Evolutionary conservation across 2,329 filamentous ascomycete species (phyloP).

Genomic region (Beauveria scarabaeidicola): DNA sequence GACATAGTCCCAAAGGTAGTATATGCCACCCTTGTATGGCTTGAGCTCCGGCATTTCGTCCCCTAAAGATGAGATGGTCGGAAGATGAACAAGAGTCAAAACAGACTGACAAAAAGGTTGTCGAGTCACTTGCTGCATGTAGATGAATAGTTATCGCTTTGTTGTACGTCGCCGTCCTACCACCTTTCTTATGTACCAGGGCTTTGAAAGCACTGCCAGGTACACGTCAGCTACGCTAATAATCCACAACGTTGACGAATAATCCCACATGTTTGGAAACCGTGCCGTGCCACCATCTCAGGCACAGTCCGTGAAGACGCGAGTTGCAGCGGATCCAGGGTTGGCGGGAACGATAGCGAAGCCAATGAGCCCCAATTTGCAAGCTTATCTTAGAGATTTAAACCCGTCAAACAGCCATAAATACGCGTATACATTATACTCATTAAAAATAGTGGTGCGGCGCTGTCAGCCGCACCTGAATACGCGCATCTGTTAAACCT

Average conservation of each 20-base stretch:
- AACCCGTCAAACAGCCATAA: neutral
- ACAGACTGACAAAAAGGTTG: too few relatives aligned
- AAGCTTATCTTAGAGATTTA: neutral
- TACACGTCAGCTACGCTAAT: neutral
- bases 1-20: conserved; percentile 26
- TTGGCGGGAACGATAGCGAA: neutral
- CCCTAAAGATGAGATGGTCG: too few relatives aligned
- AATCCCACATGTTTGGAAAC: neutral
- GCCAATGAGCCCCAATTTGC: neutral
- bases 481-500: neutral
- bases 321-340: neutral
- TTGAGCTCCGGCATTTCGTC: conserved; percentile 22
- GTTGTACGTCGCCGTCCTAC: too few relatives aligned
- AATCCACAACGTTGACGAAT: neutral
- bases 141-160: too few relatives aligned
- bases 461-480: neutral
- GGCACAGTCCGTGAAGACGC: neutral
- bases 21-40: conserved; percentile 19
- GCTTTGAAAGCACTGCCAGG: too few relatives aligned
- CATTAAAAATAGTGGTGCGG: neutral
- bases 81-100: too few relatives aligned
- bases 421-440: neutral
- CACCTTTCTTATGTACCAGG: too few relatives aligned
- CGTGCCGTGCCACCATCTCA: neutral
- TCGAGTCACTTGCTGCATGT: too few relatives aligned